These are phyloP conservation scores for Melanogaster broomeanus DNA, from an alignment of 768 basidiomycete genomes.

Conservation along the genomic window DNA sequence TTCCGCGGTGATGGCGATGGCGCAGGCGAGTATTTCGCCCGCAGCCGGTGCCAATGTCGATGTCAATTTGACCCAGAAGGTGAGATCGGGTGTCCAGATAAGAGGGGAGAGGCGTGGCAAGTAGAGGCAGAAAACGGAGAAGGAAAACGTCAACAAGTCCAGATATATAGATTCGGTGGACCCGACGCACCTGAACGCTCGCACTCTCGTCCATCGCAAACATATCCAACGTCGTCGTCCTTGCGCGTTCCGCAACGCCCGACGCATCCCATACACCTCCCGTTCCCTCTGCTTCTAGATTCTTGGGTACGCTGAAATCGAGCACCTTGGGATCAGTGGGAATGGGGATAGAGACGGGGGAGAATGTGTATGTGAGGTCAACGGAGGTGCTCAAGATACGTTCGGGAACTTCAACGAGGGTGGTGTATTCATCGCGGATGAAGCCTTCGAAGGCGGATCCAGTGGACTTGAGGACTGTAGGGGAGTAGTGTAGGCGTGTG, in stretches of 20 bases:
- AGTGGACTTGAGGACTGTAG: slow-evolving; percentile 89
- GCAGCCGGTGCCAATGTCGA: no score
- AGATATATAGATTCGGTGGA: neutral
- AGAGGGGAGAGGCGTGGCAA: no score
- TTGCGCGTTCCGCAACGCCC: slow-evolving; percentile 52
- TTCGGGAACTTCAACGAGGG: slow-evolving; percentile 79
- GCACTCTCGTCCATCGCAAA: slow-evolving; percentile 91
- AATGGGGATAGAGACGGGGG: slow-evolving; percentile 43
- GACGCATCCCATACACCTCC: slow-evolving; percentile 64
- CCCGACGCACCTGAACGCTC: slow-evolving; percentile 75
- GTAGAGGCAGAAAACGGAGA: neutral
- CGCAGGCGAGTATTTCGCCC: neutral
- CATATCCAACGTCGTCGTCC: slow-evolving; percentile 68
- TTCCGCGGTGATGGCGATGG: neutral
- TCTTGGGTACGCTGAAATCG: slow-evolving; percentile 45
- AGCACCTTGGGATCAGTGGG: slow-evolving; percentile 56
- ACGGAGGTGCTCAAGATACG: slow-evolving; percentile 90
- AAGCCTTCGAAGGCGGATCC: slow-evolving; percentile 86
- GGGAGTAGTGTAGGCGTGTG: no score
- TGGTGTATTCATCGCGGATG: slow-evolving; percentile 86
- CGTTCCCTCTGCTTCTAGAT: slow-evolving; percentile 29
- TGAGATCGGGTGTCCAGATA: neutral
- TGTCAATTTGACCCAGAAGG: no score
- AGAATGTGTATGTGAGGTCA: slow-evolving; percentile 72
- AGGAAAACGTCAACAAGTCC: neutral